Evolutionary conservation across 73 alveolate genomes (phyloP), one percentile per base, ranked within the genome.

Genomic region (Stentor roeselii): DNA sequence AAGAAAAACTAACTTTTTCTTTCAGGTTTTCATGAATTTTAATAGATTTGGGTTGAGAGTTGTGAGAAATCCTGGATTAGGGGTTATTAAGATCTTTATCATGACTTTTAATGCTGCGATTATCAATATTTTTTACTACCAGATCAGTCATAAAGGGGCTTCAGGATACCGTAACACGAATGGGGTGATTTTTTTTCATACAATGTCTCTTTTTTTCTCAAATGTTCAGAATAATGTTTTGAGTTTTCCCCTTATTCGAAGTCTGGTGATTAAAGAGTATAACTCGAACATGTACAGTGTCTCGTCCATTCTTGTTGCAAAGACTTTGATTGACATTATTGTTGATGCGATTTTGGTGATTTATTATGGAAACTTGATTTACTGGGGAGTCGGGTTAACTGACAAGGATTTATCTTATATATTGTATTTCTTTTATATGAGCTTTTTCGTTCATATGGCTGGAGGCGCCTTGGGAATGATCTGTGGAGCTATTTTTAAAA

Each of bases 341-440:
- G 6, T 11, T 50, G 67, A 50, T 21, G 21, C 21, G 6, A 11
- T 50, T 50, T 6, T 50, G 21, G 6, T 21, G 67, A 6, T 50
- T 50, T 50, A 50, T 50, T 50, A 11, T 50, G 6, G 30, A 50
- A 50, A 50, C 21, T 21, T 50, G 30, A 21, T 50, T 11, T 50
- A 50, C 67, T 50, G 67, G 67, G 67, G 67, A 6, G 67, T 50
- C 6, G 67, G 67, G 6, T 50, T 50, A 50, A 50, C 67, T 50
- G 30, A 50, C 21, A 21, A 50, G 21, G 21, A 50, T 11, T 50
- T 50, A 6, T 6, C 6, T 11, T 21, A 50, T 50, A 21, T 50
- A 11, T 6, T 6, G 21, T 50, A 50, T 50, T 50, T 50, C 67
- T 50, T 50, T 50, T 21, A 11, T 50, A 11, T 50, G 6, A 21